phyloP scores from a whole-genome alignment of 2,329 filamentous ascomycete genomes.

The Aspergillus phoenicis region DNA sequence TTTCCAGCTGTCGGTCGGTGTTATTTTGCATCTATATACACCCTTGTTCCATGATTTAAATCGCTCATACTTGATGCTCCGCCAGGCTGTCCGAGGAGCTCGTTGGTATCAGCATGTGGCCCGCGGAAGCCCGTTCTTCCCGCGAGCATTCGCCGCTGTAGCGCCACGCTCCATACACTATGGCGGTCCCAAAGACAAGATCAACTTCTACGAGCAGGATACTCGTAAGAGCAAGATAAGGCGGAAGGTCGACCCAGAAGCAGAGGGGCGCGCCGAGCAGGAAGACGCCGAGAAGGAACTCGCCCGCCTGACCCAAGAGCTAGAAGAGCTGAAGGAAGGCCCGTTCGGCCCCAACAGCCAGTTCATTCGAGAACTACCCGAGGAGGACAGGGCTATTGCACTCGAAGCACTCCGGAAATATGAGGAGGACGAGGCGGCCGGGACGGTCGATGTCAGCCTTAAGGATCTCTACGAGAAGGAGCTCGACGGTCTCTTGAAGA shows the following conservation, averaged over 20 bases:
- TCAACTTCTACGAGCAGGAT: slow-evolving; percentile 49
- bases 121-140: slow-evolving; percentile 35
- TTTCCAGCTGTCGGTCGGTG: neutral
- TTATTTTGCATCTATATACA: neutral
- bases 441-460: slow-evolving; percentile 29
- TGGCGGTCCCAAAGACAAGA: slow-evolving; percentile 43
- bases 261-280: slow-evolving; percentile 41
- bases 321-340: slow-evolving; percentile 40
- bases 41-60: slow-evolving; percentile 37
- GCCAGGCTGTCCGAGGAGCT: slow-evolving; percentile 47
- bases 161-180: slow-evolving; percentile 33
- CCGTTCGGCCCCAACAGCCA: slow-evolving; percentile 48
- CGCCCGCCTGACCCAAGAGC: slow-evolving; percentile 43
- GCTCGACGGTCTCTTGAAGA: slow-evolving; percentile 43
- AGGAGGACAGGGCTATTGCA: slow-evolving; percentile 45
- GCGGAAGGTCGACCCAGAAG: slow-evolving; percentile 42
- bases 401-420: slow-evolving; percentile 47
- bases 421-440: slow-evolving; percentile 40
- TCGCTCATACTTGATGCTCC: slow-evolving; percentile 45
- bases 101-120: slow-evolving; percentile 48
- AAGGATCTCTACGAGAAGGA: slow-evolving; percentile 46
- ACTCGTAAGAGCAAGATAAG: slow-evolving; percentile 38
- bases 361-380: slow-evolving; percentile 47
- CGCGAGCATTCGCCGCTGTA: slow-evolving; percentile 37
- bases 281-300: slow-evolving; percentile 42